A percentile compares a stretch with the other conserved stretches of the same genome.
Evolutionary conservation across 441 rosid species (phyloP).

Genomic region (Populus trichocarpa): DNA sequence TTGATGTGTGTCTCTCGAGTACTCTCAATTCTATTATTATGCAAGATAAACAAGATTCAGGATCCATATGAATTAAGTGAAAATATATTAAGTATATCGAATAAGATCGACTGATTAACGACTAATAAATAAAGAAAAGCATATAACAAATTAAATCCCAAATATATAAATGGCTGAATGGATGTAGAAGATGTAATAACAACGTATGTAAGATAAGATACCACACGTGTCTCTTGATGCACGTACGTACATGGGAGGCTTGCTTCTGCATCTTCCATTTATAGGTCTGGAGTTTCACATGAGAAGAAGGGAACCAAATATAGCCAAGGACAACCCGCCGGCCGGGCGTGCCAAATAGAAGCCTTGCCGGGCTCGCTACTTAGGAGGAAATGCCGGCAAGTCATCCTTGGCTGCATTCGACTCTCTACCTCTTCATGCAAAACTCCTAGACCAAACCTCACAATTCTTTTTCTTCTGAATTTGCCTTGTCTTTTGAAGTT

Average conservation of each 20-base stretch:
- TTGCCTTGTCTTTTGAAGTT: neutral
- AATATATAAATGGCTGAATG: neutral
- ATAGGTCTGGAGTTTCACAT: slow-evolving; percentile 25
- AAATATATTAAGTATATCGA: no score
- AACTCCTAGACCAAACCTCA: neutral
- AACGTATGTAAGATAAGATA: no score
- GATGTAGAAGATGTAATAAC: neutral
- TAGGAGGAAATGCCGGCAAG: slow-evolving; percentile 44
- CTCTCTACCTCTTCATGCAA: slow-evolving; percentile 56
- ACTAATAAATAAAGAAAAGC: neutral
- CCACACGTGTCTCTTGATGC: neutral
- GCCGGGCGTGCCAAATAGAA: neutral
- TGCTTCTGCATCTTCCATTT: neutral
- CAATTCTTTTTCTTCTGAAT: no score
- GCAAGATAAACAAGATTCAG: no score
- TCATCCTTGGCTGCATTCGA: slow-evolving; percentile 71
- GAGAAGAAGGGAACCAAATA: slow-evolving; percentile 47
- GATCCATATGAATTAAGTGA: no score
- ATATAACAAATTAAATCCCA: neutral
- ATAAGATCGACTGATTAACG: neutral
- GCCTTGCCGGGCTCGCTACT: neutral
- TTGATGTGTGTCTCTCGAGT: no score
- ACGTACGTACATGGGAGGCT: neutral
- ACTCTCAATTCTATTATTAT: no score
- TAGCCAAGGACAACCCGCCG: slow-evolving; percentile 56